A percentile compares a stretch with the other conserved stretches of the same genome.
These are phyloP conservation scores for Stemphylium vesicarium DNA, from an alignment of 2,329 filamentous ascomycete genomes.

Conservation along the genomic window DNA sequence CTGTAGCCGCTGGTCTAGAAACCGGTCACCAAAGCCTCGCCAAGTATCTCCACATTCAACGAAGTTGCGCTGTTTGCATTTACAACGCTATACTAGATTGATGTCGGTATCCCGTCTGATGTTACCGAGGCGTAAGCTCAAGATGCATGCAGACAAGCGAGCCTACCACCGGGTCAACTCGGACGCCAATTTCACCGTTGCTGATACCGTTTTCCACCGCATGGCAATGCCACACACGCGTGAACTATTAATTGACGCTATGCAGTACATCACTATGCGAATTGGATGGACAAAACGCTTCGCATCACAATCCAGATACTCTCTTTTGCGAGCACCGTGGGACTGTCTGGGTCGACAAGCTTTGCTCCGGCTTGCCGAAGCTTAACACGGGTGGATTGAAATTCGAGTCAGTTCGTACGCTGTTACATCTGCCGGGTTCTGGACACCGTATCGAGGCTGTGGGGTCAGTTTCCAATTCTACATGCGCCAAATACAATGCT, in stretches of 20 bases:
- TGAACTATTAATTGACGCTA: constrained; percentile 11
- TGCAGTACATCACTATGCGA: constrained; percentile 4
- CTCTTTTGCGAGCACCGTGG: background rate
- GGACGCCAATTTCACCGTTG: constrained; percentile 11
- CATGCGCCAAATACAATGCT: constrained; percentile 1
- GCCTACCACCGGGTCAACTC: constrained; percentile 19
- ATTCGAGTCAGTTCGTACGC: constrained; percentile 3
- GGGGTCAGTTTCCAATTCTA: constrained; percentile 10
- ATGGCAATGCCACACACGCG: constrained; percentile 9
- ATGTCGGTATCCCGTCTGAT: constrained; percentile 13
- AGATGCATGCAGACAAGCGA: constrained; percentile 16
- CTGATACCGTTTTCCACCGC: constrained; percentile 15
- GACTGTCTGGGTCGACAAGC: background rate
- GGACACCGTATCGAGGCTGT: constrained; percentile 6
- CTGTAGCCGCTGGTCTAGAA: constrained; percentile 11
- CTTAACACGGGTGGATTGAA: constrained; percentile 1
- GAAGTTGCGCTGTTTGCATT: constrained; percentile 7
- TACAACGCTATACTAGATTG: constrained; percentile 14
- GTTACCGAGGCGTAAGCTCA: constrained; percentile 15
- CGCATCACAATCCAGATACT: background rate
- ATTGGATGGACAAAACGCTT: background rate
- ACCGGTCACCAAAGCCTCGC: constrained; percentile 10
- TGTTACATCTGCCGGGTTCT: constrained; percentile 1
- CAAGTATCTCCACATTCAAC: constrained; percentile 16
- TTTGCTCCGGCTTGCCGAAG: background rate